phyloP scores from a whole-genome alignment of 1,284 basidiomycete species.

The Trichosporon faecale region DNA sequence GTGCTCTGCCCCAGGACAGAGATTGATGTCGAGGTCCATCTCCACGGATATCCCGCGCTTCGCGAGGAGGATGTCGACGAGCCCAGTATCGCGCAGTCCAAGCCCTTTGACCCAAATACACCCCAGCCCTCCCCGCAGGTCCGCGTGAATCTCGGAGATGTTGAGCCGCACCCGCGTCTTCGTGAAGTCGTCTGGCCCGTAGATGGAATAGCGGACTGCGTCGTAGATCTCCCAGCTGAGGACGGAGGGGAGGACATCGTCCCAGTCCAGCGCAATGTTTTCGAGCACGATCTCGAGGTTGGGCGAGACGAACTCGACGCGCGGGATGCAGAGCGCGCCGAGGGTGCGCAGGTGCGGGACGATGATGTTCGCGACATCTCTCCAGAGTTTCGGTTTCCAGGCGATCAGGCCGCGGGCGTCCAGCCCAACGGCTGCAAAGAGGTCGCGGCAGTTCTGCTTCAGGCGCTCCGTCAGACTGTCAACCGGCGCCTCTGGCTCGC shows the following conservation, averaged over 20 bases:
- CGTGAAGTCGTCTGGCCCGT: background rate
- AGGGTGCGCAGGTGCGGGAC: background rate
- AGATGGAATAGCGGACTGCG: background rate
- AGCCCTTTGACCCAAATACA: slow-evolving; percentile 10
- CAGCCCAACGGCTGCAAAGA: slow-evolving; percentile 2
- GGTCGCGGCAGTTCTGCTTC: background rate
- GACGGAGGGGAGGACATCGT: slow-evolving; percentile 18
- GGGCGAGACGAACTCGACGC: slow-evolving; percentile 16
- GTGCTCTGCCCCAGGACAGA: background rate
- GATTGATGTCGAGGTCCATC: slow-evolving; percentile 19
- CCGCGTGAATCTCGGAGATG: slow-evolving; percentile 14
- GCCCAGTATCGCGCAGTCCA: slow-evolving; percentile 12
- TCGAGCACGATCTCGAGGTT: slow-evolving; percentile 20
- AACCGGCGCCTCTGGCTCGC: background rate
- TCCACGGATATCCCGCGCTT: slow-evolving; percentile 5
- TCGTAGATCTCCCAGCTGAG: slow-evolving; percentile 11
- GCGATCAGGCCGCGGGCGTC: slow-evolving; percentile 1
- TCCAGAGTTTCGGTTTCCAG: slow-evolving; percentile 18
- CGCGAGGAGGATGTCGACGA: slow-evolving; percentile 16
- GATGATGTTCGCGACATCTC: slow-evolving; percentile 2
- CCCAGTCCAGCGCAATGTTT: slow-evolving; percentile 17
- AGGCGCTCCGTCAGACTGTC: background rate
- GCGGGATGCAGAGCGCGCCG: slow-evolving; percentile 17
- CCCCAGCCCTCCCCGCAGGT: slow-evolving; percentile 11
- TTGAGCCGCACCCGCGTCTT: background rate